Percentiles rank a stretch among this genome's conserved stretches.
These are phyloP conservation scores for Eucalyptus cloeziana DNA, from an alignment of 345 rosid species.

Conservation along the genomic window DNA sequence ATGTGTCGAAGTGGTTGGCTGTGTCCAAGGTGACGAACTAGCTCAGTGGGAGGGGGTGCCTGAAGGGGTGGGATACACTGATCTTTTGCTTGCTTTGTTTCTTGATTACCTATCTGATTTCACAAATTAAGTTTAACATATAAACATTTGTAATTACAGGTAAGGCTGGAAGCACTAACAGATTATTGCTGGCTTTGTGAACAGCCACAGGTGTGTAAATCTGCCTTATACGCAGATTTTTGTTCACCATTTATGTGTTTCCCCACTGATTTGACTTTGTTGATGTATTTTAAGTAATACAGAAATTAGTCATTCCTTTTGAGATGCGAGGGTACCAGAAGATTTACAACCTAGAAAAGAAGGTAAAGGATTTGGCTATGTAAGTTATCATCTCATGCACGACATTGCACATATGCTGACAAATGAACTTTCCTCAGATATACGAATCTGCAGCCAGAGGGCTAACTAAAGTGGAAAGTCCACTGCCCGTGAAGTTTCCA, in stretches of 20 bases:
- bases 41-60: constrained; percentile 45
- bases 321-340: constrained; percentile 94
- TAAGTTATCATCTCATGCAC: neutral
- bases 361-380: constrained; percentile 23
- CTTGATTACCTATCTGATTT: neutral
- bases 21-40: constrained; percentile 41
- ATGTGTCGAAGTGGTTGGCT: constrained; percentile 59
- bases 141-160: constrained; percentile 20
- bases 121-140: neutral
- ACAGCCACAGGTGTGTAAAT: constrained; percentile 52
- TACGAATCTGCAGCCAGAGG: constrained; percentile 74
- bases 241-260: neutral
- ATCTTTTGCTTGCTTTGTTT: neutral
- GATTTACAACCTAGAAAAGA: constrained; percentile 88
- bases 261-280: neutral
- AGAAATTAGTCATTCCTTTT: constrained; percentile 80
- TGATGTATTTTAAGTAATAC: neutral
- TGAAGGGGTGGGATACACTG: constrained; percentile 30
- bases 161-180: constrained; percentile 81
- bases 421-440: constrained; percentile 19
- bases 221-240: neutral
- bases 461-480: constrained; percentile 37
- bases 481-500: constrained; percentile 51
- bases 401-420: neutral
- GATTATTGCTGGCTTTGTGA: constrained; percentile 95